phyloP scores from a whole-genome alignment of 768 basidiomycete genomes.

The Russula earlei region DNA sequence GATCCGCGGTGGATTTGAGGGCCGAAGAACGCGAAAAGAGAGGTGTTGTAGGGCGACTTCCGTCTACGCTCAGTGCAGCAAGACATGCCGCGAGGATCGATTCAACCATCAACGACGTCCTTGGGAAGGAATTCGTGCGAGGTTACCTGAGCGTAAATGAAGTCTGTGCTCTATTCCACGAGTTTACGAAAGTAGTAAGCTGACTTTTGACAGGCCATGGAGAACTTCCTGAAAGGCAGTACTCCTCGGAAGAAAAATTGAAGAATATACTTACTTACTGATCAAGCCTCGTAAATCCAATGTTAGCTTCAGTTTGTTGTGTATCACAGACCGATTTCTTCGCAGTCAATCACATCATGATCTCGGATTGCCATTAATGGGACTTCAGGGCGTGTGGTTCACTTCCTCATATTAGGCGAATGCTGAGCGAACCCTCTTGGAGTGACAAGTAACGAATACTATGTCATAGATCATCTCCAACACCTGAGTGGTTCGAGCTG shows the following conservation, averaged over 20 bases:
- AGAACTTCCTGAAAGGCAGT: not conserved
- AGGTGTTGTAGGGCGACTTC: constrained; percentile 46
- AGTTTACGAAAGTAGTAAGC: not conserved
- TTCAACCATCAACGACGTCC: constrained; percentile 28
- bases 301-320: not conserved
- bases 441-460: too few relatives aligned
- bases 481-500: too few relatives aligned
- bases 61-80: constrained; percentile 41
- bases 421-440: too few relatives aligned
- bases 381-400: too few relatives aligned
- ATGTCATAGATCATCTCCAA: too few relatives aligned
- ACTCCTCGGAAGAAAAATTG: not conserved
- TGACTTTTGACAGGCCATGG: constrained; percentile 12
- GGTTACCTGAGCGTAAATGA: constrained; percentile 43
- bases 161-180: constrained; percentile 23
- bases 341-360: too few relatives aligned
- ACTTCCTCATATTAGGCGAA: too few relatives aligned
- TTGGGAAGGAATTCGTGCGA: constrained; percentile 39
- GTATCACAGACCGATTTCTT: not conserved
- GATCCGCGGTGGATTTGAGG: constrained; percentile 35
- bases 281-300: not conserved
- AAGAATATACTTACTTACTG: constrained; percentile 10
- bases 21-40: constrained; percentile 33
- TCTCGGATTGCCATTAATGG: too few relatives aligned
- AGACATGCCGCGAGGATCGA: constrained; percentile 33